phyloP scores from a whole-genome alignment of 148 eudicot species.

The Oxyria digyna region DNA sequence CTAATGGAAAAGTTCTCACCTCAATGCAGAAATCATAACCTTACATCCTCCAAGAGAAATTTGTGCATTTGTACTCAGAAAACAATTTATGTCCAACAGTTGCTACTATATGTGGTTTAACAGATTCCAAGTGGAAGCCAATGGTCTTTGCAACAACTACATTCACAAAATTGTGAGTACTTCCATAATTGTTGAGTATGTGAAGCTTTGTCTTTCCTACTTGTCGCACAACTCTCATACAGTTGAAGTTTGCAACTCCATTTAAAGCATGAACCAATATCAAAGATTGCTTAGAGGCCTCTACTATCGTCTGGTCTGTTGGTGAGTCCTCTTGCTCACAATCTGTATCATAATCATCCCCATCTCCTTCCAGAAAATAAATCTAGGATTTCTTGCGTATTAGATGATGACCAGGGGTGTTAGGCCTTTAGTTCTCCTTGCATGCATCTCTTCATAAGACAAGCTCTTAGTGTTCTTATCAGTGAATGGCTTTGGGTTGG shows the following conservation, averaged over 20 bases:
- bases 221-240: not conserved
- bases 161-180: not conserved
- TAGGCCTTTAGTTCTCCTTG: not conserved
- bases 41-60: not conserved
- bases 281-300: no score
- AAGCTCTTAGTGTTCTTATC: not conserved
- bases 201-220: not conserved
- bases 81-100: not conserved
- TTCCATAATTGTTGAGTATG: not conserved
- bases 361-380: not conserved
- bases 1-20: not conserved
- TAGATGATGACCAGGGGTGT: not conserved
- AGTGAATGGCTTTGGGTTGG: no score
- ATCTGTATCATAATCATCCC: not conserved
- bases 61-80: not conserved
- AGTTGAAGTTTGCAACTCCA: not conserved
- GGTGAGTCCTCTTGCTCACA: not conserved
- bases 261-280: not conserved
- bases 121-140: not conserved
- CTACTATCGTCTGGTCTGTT: no score
- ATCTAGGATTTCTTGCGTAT: not conserved
- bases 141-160: not conserved
- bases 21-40: not conserved
- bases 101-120: not conserved
- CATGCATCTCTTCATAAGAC: not conserved